phyloP scores from a whole-genome alignment of 179 eudicot species.

The Patellifolia procumbens region DNA sequence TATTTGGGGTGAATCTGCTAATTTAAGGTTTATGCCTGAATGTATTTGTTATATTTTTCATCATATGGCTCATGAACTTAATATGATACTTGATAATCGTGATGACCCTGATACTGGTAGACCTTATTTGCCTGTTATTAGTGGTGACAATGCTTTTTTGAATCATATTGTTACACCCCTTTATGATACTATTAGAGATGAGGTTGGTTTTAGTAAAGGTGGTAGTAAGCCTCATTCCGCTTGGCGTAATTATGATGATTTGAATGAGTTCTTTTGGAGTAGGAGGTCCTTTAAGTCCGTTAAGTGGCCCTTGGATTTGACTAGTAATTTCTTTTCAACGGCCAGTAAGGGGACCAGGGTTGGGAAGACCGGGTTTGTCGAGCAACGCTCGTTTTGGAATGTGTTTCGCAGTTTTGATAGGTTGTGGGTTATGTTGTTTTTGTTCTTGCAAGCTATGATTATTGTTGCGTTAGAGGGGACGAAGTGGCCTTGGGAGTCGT shows the following conservation, averaged over 20 bases:
- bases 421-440: slow-evolving; percentile 70
- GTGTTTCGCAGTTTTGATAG: slow-evolving; percentile 86
- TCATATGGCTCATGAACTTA: slow-evolving; percentile 72
- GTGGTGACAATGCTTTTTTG: slow-evolving; percentile 56
- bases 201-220: slow-evolving; percentile 61
- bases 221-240: slow-evolving; percentile 91
- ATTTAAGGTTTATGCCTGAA: slow-evolving; percentile 73
- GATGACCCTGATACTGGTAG: slow-evolving; percentile 58
- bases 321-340: slow-evolving; percentile 44
- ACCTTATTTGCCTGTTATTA: slow-evolving; percentile 42
- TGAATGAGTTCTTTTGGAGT: slow-evolving; percentile 93
- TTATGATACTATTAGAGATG: slow-evolving; percentile 49
- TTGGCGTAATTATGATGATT: slow-evolving; percentile 94
- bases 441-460: slow-evolving; percentile 71
- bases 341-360: slow-evolving; percentile 42
- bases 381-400: slow-evolving; percentile 96
- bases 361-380: slow-evolving; percentile 95
- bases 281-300: slow-evolving; percentile 62
- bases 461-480: slow-evolving; percentile 60
- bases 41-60: slow-evolving; percentile 84
- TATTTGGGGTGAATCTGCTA: slow-evolving; percentile 89
- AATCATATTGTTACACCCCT: slow-evolving; percentile 55
- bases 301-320: slow-evolving; percentile 78
- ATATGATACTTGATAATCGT: slow-evolving; percentile 50
- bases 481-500: slow-evolving; percentile 57